A percentile compares a stretch with the other conserved stretches of the same genome.
phyloP scores from a whole-genome alignment of 1,139 yeast genomes.

The Ogataea hybrid region DNA sequence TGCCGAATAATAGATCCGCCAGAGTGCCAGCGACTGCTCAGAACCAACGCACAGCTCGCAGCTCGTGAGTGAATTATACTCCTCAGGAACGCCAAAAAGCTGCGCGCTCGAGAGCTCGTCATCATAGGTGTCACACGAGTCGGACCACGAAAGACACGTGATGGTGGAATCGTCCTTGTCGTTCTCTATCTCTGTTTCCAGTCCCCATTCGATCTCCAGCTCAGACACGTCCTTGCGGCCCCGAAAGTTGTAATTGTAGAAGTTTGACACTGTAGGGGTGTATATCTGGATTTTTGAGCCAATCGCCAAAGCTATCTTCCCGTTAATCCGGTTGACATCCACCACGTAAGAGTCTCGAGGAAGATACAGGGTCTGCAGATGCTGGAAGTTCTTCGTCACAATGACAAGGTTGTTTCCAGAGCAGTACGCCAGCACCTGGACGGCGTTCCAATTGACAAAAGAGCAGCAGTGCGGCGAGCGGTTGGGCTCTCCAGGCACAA shows the following conservation, averaged over 20 bases:
- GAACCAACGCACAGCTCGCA: slow-evolving; percentile 58
- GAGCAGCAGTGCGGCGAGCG: slow-evolving; percentile 51
- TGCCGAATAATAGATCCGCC: slow-evolving; percentile 36
- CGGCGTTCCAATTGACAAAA: slow-evolving; percentile 67
- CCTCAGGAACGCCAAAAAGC: slow-evolving; percentile 31
- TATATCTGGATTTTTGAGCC: slow-evolving; percentile 37
- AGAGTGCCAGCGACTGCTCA: slow-evolving; percentile 45
- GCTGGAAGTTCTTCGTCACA: slow-evolving; percentile 45
- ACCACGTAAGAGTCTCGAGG: slow-evolving; percentile 66
- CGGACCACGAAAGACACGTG: slow-evolving; percentile 68
- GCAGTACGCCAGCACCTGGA: slow-evolving; percentile 69
- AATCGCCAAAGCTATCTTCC: slow-evolving; percentile 52
- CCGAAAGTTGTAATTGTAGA: slow-evolving; percentile 31
- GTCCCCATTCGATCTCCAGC: slow-evolving; percentile 43
- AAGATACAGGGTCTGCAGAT: slow-evolving; percentile 76
- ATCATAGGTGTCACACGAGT: slow-evolving; percentile 32
- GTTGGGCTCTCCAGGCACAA: slow-evolving; percentile 86
- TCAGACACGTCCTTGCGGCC: slow-evolving; percentile 31
- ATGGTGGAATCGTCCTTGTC: slow-evolving; percentile 39
- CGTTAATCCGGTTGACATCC: slow-evolving; percentile 57
- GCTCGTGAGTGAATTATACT: slow-evolving; percentile 32
- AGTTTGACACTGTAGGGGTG: slow-evolving; percentile 42
- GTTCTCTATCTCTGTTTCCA: slow-evolving; percentile 35
- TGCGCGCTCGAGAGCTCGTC: slow-evolving; percentile 26
- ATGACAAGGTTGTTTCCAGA: slow-evolving; percentile 87